Conservation (phyloP, 495 filamentous ascomycete genomes). For the Chaetomidium leptoderma region DNA sequence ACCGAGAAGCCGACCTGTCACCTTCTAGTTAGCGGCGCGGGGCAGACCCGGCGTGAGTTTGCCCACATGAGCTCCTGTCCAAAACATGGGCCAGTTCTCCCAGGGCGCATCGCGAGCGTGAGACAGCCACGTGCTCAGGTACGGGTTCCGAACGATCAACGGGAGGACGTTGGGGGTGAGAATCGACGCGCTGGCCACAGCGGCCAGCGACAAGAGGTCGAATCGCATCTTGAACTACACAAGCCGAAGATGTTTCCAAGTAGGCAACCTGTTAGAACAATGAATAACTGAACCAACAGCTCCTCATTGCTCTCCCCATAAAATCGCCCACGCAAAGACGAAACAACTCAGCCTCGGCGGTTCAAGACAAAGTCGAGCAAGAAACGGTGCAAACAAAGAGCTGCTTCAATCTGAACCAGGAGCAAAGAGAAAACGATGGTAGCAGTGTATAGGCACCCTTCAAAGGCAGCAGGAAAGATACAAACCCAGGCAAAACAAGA, state of each 20-base stretch:
- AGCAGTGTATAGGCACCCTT: no score
- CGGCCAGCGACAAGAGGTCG: slow-evolving; percentile 37
- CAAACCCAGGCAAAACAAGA: no score
- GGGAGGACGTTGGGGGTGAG: slow-evolving; percentile 79
- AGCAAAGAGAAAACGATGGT: background rate
- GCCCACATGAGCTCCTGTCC: slow-evolving; percentile 65
- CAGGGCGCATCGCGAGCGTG: slow-evolving; percentile 80
- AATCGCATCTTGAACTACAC: slow-evolving; percentile 33
- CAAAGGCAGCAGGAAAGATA: no score
- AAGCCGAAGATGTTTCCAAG: no score
- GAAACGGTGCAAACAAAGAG: background rate
- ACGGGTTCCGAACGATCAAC: slow-evolving; percentile 85
- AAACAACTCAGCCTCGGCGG: background rate
- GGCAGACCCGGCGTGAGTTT: background rate
- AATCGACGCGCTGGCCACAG: slow-evolving; percentile 42
- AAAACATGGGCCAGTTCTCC: slow-evolving; percentile 93
- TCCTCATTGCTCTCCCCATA: background rate
- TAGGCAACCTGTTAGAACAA: background rate
- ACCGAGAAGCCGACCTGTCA: slow-evolving; percentile 70
- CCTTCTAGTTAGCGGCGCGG: background rate
- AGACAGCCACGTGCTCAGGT: slow-evolving; percentile 82
- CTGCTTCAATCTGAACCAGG: background rate
- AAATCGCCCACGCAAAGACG: background rate
- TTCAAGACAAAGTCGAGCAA: background rate
- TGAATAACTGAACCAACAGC: background rate